Evolutionary conservation across 192 early-diverging fungal genomes (phyloP), one percentile per base, ranked within the genome.

Genomic region (Dispira simplex): DNA sequence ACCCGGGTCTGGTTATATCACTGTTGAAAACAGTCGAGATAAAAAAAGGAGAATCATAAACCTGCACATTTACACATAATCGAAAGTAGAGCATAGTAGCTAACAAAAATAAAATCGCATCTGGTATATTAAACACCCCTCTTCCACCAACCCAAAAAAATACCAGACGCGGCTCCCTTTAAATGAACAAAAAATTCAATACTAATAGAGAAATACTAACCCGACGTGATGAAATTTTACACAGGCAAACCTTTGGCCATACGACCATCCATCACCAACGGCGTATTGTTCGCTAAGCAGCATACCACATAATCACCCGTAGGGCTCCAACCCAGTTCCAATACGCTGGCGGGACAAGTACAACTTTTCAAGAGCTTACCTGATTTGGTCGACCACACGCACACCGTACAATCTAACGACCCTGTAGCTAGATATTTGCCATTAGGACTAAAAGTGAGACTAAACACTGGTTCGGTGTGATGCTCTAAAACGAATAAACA

Each of bases 381-480:
- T 8, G 64, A 57, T 20, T 20, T 57, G 55, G 55, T 57, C 26
- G 55, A 57, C 87, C 87, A 90, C 27, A 90, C 73, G 72, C 81
- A 83, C 52, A 88, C 70, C 18, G 74, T 67, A 16, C 82, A 71
- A 71, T 90, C 87, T 54, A 83, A 76, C n/a, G 77, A 78, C 20
- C 84, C 87, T n/a, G 77, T 75, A 8, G 85, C 87, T 54, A 90
- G 68, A 62, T 79, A 77, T 3, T 66, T 66, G 9, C 83, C 87
- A 72, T 82, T 74, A 13, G 85, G 83, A 66, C 76, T 87, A 70
- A 88, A 90, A 11, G 83, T 74, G 8, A 86, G 76, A 11, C 75
- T 74, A 46, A 77, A 79, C 11, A 88, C 80, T 45, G 82, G 75
- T 62, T 76, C 76, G 6, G 71, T 66, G 67, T 87, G 85, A 25